Evolutionary conservation across 495 filamentous ascomycete genomes (phyloP).

Genomic region (Bacidia rubella): DNA sequence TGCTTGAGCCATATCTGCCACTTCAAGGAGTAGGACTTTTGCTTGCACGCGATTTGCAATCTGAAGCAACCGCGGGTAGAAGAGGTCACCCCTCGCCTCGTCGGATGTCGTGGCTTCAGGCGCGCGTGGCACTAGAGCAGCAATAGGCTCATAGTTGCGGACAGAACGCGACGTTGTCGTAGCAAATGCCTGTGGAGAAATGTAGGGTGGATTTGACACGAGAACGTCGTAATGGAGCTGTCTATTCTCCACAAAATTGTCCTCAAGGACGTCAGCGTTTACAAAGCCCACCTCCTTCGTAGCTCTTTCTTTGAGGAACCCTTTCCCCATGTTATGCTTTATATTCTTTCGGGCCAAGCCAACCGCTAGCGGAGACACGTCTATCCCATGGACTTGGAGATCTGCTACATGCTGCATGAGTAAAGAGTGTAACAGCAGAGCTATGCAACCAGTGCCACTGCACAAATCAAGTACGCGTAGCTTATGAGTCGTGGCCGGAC

Average conservation of each 20-base stretch:
- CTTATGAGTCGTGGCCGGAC: not conserved
- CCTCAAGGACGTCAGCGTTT: slow-evolving; percentile 40
- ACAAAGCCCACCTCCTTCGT: slow-evolving; percentile 34
- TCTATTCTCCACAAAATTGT: not conserved
- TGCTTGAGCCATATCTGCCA: slow-evolving; percentile 21
- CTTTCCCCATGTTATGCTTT: slow-evolving; percentile 31
- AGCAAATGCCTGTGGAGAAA: slow-evolving; percentile 47
- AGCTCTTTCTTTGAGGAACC: slow-evolving; percentile 21
- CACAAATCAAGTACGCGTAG: slow-evolving; percentile 72
- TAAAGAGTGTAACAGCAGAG: slow-evolving; percentile 52
- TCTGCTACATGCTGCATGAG: slow-evolving; percentile 27
- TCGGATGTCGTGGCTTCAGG: not conserved
- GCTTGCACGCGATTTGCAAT: slow-evolving; percentile 1
- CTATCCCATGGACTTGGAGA: slow-evolving; percentile 29
- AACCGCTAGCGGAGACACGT: slow-evolving; percentile 38
- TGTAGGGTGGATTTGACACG: slow-evolving; percentile 83
- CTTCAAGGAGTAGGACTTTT: slow-evolving; percentile 9
- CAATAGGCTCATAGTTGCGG: slow-evolving; percentile 60
- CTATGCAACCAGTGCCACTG: slow-evolving; percentile 82
- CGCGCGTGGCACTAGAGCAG: slow-evolving; percentile 58
- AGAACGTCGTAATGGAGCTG: slow-evolving; percentile 47
- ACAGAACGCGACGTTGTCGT: slow-evolving; percentile 57
- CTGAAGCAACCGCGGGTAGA: slow-evolving; percentile 12
- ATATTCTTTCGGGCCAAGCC: slow-evolving; percentile 49
- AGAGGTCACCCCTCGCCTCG: slow-evolving; percentile 4